Evolutionary conservation across 2,329 filamentous ascomycete species (phyloP), one percentile per base, ranked within the genome.

Genomic region (Myriosclerotinia duriaeana): DNA sequence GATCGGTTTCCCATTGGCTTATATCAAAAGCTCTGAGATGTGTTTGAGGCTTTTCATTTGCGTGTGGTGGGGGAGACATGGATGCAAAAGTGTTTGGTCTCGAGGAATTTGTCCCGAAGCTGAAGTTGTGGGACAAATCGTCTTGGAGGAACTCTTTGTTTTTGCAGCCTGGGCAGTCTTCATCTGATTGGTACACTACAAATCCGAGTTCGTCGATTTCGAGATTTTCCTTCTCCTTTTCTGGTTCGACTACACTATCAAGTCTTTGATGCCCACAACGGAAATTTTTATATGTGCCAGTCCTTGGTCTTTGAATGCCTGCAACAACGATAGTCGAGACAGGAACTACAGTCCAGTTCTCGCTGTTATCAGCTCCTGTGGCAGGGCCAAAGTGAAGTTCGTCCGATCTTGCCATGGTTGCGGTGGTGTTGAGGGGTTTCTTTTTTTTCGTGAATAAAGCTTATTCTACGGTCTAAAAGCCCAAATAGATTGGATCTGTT

Each of bases 291-390:
- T 22, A 50, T 12, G 46, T 50, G 3, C 12, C 5, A 44, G 42
- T 4, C 15, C 15, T 44, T 14, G 40, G 40, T 14, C 17, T 14
- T 17, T 44, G 42, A 44, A 44, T 4, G 4, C 30, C 30, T 34
- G 30, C 30, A 34, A 34, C 30, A 34, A 34, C 30, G 34, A 69
- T 74, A 52, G 71, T 73, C 3, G 70, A 70, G 20, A 74, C 66
- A 0, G 79, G 80, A 0, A 88, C 81, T 83, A 89, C 83, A 14
- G 82, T 84, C 87, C 87, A 89, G 69, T 83, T 79, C 56, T 79
- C 78, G 34, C 87, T 82, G 69, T 89, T 88, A 48, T 84, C 78
- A 2, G 77, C 73, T 46, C 85, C 79, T 55, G 81, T 87, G 6
- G 87, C 85, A 0, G 86, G 87, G 1, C 86, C 86, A 76, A 89